Evolutionary conservation across 352 stramenopile genomes (phyloP), one percentile per base, ranked within the genome.

Genomic region (Thalassiosira delicatula): DNA sequence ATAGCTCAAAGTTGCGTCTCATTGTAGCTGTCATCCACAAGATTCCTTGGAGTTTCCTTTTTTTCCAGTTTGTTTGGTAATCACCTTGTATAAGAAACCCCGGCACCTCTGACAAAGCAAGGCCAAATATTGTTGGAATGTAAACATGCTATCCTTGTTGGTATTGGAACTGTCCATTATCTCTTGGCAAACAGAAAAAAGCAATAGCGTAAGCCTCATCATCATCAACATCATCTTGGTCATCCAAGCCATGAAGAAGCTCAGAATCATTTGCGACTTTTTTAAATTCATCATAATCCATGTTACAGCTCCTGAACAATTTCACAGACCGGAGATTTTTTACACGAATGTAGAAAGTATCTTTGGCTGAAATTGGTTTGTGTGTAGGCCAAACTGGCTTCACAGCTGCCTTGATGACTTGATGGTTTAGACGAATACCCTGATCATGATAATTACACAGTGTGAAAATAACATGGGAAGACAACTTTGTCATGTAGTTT

Each of bases 1-100:
- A 44, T 54, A 44, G 67, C 67, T 60, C 51, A 27, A 32, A 60
- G 23, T 60, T 60, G n/a, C n/a, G n/a, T n/a, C n/a, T n/a, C n/a
- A n/a, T n/a, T n/a, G n/a, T n/a, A n/a, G n/a, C n/a, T n/a, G n/a
- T n/a, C n/a, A n/a, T n/a, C n/a, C n/a, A n/a, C n/a, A n/a, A n/a
- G n/a, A n/a, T n/a, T n/a, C n/a, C n/a, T n/a, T n/a, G n/a, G n/a
- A n/a, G n/a, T n/a, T n/a, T n/a, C n/a, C n/a, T n/a, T n/a, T n/a
- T n/a, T n/a, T n/a, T n/a, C n/a, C n/a, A n/a, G n/a, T n/a, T n/a
- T n/a, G n/a, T n/a, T n/a, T n/a, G n/a, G n/a, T n/a, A n/a, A n/a
- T n/a, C n/a, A n/a, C n/a, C n/a, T n/a, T n/a, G n/a, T n/a, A n/a
- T n/a, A n/a, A n/a, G n/a, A n/a, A n/a, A n/a, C n/a, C n/a, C n/a